Evolutionary conservation across 805 yeast species (phyloP).

Genomic region (Jamesozyma jinghongensis): DNA sequence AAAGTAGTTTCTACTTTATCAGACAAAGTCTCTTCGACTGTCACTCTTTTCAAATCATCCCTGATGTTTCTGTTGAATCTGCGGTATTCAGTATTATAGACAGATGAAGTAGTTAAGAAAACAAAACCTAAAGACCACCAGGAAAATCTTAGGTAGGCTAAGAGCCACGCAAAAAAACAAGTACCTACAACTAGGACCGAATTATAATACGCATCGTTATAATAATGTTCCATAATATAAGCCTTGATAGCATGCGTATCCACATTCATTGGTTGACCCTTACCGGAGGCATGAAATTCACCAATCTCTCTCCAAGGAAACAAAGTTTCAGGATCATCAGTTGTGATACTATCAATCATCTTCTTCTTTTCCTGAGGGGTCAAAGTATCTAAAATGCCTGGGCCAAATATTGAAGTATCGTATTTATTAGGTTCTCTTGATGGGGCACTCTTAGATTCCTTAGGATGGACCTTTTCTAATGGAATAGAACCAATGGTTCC

Average conservation of each 20-base stretch:
- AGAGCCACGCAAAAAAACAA: conserved; percentile 61
- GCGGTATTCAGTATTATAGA: conserved; percentile 63
- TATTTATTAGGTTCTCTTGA: conserved; percentile 20
- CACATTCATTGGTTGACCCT: conserved; percentile 8
- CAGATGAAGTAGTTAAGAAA: conserved; percentile 51
- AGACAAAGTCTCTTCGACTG: conserved; percentile 55
- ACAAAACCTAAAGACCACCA: conserved; percentile 54
- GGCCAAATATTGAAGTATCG: conserved; percentile 26
- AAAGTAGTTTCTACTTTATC: conserved; percentile 63
- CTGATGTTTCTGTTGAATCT: conserved; percentile 65
- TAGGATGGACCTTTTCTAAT: conserved; percentile 23
- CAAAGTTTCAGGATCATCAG: conserved; percentile 11
- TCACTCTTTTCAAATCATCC: conserved; percentile 64
- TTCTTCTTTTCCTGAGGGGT: conserved; percentile 8
- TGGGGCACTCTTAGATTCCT: conserved; percentile 13
- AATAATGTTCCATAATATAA: conserved; percentile 59
- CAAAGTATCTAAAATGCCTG: conserved; percentile 15
- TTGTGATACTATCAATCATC: conserved; percentile 7
- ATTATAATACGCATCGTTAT: conserved; percentile 67
- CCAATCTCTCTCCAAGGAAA: conserved; percentile 35
- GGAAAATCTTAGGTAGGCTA: conserved; percentile 57
- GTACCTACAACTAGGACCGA: conserved; percentile 55
- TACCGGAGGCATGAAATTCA: conserved; percentile 18
- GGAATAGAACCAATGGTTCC: conserved; percentile 28
- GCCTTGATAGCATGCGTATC: conserved; percentile 38